Conservation (phyloP, 75 land plant species). For the Pinus taeda region DNA sequence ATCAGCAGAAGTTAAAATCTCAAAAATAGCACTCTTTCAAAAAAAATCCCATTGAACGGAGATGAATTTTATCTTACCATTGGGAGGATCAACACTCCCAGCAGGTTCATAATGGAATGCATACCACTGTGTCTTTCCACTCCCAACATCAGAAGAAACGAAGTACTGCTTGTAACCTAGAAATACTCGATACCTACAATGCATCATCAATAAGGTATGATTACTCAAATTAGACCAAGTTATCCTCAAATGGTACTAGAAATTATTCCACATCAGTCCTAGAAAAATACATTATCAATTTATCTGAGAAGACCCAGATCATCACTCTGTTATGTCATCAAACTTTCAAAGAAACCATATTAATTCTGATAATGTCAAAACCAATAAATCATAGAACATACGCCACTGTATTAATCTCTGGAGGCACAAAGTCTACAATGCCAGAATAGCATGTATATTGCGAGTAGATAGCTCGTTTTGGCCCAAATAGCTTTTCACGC, state of each 20-base stretch:
- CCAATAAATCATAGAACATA: slow-evolving; percentile 8
- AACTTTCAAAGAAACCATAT: neutral
- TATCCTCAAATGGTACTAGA: neutral
- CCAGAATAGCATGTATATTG: slow-evolving; percentile 59
- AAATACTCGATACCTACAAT: slow-evolving; percentile 41
- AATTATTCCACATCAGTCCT: neutral
- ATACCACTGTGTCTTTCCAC: slow-evolving; percentile 62
- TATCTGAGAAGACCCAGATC: neutral
- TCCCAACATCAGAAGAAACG: slow-evolving; percentile 54
- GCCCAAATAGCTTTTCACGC: slow-evolving; percentile 36
- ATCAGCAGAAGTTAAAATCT: neutral
- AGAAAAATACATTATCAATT: neutral
- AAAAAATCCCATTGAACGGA: neutral
- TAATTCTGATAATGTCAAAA: neutral
- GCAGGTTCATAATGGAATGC: slow-evolving; percentile 55
- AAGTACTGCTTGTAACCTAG: slow-evolving; percentile 54
- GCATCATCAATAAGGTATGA: neutral
- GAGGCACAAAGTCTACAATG: slow-evolving; percentile 53
- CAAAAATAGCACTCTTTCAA: neutral
- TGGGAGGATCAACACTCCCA: slow-evolving; percentile 30
- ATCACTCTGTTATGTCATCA: neutral
- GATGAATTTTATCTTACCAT: neutral
- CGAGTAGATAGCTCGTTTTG: slow-evolving; percentile 33
- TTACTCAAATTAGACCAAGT: neutral
- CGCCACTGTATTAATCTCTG: slow-evolving; percentile 52